Evolutionary conservation across 768 basidiomycete genomes (phyloP).

Genomic region (Russula foetens): DNA sequence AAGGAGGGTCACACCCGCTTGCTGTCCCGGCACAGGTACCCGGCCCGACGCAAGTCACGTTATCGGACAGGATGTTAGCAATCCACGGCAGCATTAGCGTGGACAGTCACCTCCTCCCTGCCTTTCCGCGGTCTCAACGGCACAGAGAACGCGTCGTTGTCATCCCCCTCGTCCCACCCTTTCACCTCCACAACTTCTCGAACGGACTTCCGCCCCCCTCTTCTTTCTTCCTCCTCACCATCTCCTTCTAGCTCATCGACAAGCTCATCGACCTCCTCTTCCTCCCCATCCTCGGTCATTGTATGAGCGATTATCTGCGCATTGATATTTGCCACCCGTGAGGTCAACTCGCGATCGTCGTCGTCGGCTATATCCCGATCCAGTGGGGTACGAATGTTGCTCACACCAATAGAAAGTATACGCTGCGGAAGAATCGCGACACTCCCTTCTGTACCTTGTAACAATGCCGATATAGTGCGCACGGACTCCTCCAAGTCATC

Average conservation of each 20-base stretch:
- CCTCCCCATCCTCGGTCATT: constrained; percentile 49
- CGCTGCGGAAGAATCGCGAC: constrained; percentile 9
- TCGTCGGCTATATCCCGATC: constrained; percentile 2
- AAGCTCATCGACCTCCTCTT: constrained; percentile 33
- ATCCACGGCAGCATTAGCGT: constrained; percentile 32
- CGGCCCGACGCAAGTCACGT: constrained; percentile 6
- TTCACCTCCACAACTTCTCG: neutral
- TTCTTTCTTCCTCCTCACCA: constrained; percentile 20
- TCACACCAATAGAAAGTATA: constrained; percentile 2
- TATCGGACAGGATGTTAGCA: constrained; percentile 38
- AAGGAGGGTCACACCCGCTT: neutral
- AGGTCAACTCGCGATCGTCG: constrained; percentile 34
- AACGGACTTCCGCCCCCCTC: neutral
- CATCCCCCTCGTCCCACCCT: constrained; percentile 43
- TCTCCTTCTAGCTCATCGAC: constrained; percentile 29
- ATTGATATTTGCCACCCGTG: constrained; percentile 67
- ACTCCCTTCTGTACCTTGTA: constrained; percentile 38
- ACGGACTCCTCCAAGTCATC: constrained; percentile 68
- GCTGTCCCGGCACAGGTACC: neutral
- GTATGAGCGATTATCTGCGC: constrained; percentile 70
- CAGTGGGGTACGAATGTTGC: constrained; percentile 4
- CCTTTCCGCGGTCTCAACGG: constrained; percentile 64
- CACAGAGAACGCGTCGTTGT: constrained; percentile 59
- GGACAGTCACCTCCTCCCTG: constrained; percentile 37
- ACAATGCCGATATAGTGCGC: constrained; percentile 63